A percentile compares a stretch with the other conserved stretches of the same genome.
Evolutionary conservation across 2,329 filamentous ascomycete species (phyloP).

Genomic region (Aspergillus cejpii): DNA sequence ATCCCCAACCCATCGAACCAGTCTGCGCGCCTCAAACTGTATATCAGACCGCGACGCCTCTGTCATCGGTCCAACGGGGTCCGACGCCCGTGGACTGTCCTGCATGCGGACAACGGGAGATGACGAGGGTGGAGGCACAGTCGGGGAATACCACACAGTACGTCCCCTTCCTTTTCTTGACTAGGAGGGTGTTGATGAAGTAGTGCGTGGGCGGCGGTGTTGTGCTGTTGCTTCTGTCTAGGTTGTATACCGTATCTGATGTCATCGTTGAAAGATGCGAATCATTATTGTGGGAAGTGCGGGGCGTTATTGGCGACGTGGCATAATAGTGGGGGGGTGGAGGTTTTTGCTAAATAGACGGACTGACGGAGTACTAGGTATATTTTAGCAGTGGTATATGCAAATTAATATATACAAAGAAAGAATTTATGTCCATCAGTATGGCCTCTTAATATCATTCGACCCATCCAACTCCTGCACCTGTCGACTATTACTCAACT

Average conservation of each 20-base stretch:
- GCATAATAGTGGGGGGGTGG: constrained; percentile 45
- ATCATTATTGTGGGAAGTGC: constrained; percentile 46
- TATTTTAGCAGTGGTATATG: too few relatives aligned
- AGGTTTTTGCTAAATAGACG: too few relatives aligned
- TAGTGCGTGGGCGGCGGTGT: constrained; percentile 43
- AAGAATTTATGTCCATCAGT: too few relatives aligned
- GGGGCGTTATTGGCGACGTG: constrained; percentile 43
- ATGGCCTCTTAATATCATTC: neutral
- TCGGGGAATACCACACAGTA: constrained; percentile 28
- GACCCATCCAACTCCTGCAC: constrained; percentile 6
- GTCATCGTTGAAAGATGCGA: constrained; percentile 44
- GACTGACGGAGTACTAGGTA: too few relatives aligned
- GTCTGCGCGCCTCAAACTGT: too few relatives aligned
- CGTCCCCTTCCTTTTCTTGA: constrained; percentile 5
- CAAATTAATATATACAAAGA: too few relatives aligned
- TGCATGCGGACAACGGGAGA: constrained; percentile 38
- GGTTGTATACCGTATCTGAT: constrained; percentile 48
- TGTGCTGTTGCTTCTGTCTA: constrained; percentile 41
- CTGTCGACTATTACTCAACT: constrained; percentile 3
- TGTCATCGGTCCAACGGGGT: constrained; percentile 24
- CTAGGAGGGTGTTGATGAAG: neutral
- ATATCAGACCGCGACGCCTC: constrained; percentile 19
- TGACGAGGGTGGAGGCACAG: constrained; percentile 20
- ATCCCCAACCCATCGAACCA: too few relatives aligned
- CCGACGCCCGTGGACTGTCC: constrained; percentile 46